Evolutionary conservation across 108 stramenopile species (phyloP), one percentile per base, ranked within the genome.

Genomic region (Schizochytrium sp.): DNA sequence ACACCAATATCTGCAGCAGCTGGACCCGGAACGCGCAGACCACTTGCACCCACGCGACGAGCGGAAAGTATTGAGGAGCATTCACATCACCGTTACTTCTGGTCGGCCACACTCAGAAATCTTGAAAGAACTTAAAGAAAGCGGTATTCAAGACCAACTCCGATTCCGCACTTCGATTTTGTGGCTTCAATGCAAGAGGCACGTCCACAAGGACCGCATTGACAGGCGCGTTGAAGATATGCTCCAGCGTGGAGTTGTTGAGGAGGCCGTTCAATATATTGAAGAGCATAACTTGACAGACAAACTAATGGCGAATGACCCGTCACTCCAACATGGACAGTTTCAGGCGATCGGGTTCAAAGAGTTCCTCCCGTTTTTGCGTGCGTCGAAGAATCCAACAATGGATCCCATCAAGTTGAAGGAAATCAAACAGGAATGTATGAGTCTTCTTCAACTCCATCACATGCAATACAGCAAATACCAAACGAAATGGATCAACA

Each of bases 321-420:
- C 87, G 17, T 28, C 38, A 4, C 41, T 28, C 1, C n/a, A 56
- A 4, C 38, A 60, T 19, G 89, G 89, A 44, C 47, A 40, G 38
- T 46, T 89, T 8, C 50, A 57, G 40, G 76, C 89, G 8, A 89
- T 89, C 4, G 89, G 89, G 4, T 89, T 49, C 76, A 76, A 41
- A 17, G 89, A 89, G 28, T 88, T 89, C 5, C 19, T 56, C 0
- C 57, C 87, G 4, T 58, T 17, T 15, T 4, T 57, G 0, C n/a
- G 42, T 4, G 76, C 76, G 3, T 10, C 10, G 45, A 40, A 83
- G 53, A 53, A 83, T 55, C 64, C 64, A 7, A 69, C 40, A 28
- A 44, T 69, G 44, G 15, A 69, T 44, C 5, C 64, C 1, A 12
- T 10, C 8, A 69, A 8, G 7, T 44, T 12, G 12, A 53, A 1